Base-by-base conservation (phyloP, 495 filamentous ascomycete genomes). In the Penicillium lividum region DNA sequence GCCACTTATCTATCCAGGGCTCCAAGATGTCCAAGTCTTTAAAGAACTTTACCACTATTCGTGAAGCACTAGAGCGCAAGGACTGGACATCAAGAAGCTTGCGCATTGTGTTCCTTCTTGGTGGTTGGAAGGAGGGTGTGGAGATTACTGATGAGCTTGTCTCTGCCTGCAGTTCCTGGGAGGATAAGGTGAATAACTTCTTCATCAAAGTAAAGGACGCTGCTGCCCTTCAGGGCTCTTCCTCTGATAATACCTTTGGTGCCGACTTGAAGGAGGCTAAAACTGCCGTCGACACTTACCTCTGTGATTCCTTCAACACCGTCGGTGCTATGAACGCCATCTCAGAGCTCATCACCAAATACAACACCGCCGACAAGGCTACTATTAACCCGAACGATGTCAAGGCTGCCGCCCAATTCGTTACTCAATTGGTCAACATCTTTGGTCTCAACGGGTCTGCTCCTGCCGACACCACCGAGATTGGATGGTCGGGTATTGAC, bases 11-110 rank as follows among this genome's bases (percentile, higher is more conserved):
- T 22, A 97, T 98, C 56, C 80, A 86, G 36, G 93, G 94, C 0
- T 88, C 85, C 6, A 98, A 98, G 70, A 98, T 98, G 94, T 90
- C 86, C 48, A 97, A 98, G 73, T 89, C 84, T 6, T 70, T 98
- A 56, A 98, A 98, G 78, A 98, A 97, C 74, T 98, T 97, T 72
- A 91, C 89, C n/a, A 96, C 94, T 0, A 96, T 98, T 58, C 83
- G 89, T 8, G 89, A 94, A 63, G 92, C 92, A 0, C 77, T 98
- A 0, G 81, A 80, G 7, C 74, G 79, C 4, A 83, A 84, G n/a
- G 87, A 86, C 22, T 97, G 90, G 81, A 96, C 90, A 0, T 76
- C 94, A 0, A 83, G 94, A 40, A 83, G 83, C 27, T 78, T 98
- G 74, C 80, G 94, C 29, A 89, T 97, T 49, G 87, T 94, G 8